Conservation (phyloP, 768 basidiomycete species). For the Lactarius deliciosus region DNA sequence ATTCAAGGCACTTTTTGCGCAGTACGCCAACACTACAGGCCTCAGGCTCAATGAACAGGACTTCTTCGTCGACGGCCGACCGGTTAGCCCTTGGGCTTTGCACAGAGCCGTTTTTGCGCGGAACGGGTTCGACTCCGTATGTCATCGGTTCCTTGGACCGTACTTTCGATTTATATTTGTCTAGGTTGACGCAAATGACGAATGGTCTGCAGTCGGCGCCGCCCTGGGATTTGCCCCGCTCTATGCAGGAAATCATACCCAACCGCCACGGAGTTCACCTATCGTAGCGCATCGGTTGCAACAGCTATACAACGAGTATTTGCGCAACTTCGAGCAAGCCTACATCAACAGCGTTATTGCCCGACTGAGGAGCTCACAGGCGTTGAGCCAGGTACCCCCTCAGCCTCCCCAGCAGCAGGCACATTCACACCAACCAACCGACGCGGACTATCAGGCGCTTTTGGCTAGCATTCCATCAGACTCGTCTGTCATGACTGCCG, state of each 20-base stretch:
- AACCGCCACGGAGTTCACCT: constrained; percentile 7
- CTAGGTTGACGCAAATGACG: constrained; percentile 13
- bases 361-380: neutral
- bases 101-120: constrained; percentile 12
- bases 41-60: constrained; percentile 8
- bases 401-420: constrained; percentile 13
- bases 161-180: neutral
- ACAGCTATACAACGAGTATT: constrained; percentile 8
- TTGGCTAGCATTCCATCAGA: constrained; percentile 9
- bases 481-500: neutral
- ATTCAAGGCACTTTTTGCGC: constrained; percentile 9
- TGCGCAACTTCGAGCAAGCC: constrained; percentile 16
- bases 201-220: constrained; percentile 16
- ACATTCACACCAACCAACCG: constrained; percentile 18
- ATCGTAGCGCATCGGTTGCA: constrained; percentile 12
- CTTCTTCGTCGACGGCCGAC: constrained; percentile 9
- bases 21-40: neutral
- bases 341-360: constrained; percentile 6
- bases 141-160: neutral
- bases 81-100: constrained; percentile 11
- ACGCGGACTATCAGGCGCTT: constrained; percentile 23
- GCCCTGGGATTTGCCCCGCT: constrained; percentile 13
- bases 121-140: constrained; percentile 13
- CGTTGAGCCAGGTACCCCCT: neutral
- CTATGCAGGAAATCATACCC: neutral